A percentile compares a stretch with the other conserved stretches of the same genome.
Conservation (phyloP, 768 basidiomycete genomes). For the Botryobasidium botryosum region DNA sequence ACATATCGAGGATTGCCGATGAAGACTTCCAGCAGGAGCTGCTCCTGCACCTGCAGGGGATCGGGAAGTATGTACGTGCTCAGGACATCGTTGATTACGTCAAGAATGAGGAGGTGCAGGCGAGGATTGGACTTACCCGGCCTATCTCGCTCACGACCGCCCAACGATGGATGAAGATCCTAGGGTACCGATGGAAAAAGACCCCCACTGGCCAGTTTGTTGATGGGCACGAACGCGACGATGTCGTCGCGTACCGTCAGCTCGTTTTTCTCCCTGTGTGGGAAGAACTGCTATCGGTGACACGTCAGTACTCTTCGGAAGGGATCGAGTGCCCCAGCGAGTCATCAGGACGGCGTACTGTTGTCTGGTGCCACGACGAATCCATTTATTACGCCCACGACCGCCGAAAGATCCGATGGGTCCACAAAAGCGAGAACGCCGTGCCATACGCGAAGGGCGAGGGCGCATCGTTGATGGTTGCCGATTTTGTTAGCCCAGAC, state of each 20-base stretch:
- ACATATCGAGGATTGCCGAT: slow-evolving; percentile 14
- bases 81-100: slow-evolving; percentile 21
- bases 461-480: slow-evolving; percentile 23
- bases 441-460: slow-evolving; percentile 25
- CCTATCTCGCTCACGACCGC: slow-evolving; percentile 18
- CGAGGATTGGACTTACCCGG: slow-evolving; percentile 1
- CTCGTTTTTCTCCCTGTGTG: slow-evolving; percentile 16
- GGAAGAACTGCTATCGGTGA: slow-evolving; percentile 3
- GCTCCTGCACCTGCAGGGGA: slow-evolving; percentile 19
- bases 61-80: slow-evolving; percentile 18
- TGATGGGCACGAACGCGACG: slow-evolving; percentile 23
- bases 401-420: slow-evolving; percentile 18
- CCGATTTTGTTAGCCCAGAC: slow-evolving; percentile 22
- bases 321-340: not conserved
- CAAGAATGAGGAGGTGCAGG: slow-evolving; percentile 8
- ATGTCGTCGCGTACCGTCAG: slow-evolving; percentile 12
- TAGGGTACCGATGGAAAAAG: slow-evolving; percentile 19
- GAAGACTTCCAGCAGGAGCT: slow-evolving; percentile 19
- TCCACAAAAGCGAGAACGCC: slow-evolving; percentile 17
- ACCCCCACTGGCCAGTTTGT: slow-evolving; percentile 20
- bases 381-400: slow-evolving; percentile 27
- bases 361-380: slow-evolving; percentile 22
- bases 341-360: slow-evolving; percentile 9
- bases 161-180: slow-evolving; percentile 20
- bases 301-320: not conserved